phyloP scores from a whole-genome alignment of 2,329 filamentous ascomycete species.

The Orbilia brochopaga region DNA sequence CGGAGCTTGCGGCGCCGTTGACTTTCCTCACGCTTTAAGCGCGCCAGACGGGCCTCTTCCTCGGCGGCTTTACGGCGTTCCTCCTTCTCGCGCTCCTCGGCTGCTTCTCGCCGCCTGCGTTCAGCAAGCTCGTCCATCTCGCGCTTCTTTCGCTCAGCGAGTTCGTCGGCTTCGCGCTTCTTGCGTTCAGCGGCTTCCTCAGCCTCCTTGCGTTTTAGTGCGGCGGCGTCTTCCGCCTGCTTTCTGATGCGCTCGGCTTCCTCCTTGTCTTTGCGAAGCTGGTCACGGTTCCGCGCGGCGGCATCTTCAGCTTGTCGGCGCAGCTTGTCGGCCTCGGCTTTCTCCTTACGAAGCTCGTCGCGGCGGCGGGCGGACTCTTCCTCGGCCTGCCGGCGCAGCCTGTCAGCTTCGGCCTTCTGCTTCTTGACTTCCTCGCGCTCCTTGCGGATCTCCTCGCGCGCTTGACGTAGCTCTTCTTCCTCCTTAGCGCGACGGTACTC shows the following conservation, averaged over 20 bases:
- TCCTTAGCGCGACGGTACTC: slow-evolving; percentile 45
- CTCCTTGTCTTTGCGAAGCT: slow-evolving; percentile 23
- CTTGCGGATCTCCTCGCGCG: slow-evolving; percentile 33
- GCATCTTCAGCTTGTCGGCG: slow-evolving; percentile 38
- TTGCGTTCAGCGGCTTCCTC: slow-evolving; percentile 84
- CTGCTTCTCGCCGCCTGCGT: slow-evolving; percentile 77
- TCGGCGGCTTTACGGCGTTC: slow-evolving; percentile 76
- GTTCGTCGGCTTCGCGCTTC: slow-evolving; percentile 82
- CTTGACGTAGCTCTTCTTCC: slow-evolving; percentile 36
- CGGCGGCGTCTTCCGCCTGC: slow-evolving; percentile 72
- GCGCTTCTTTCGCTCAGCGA: slow-evolving; percentile 79
- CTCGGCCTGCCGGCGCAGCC: slow-evolving; percentile 30
- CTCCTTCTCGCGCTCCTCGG: slow-evolving; percentile 76
- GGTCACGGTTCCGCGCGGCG: slow-evolving; percentile 14
- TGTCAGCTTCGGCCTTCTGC: slow-evolving; percentile 41
- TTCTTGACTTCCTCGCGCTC: slow-evolving; percentile 37
- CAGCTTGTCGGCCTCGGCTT: slow-evolving; percentile 21
- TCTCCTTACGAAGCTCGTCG: slow-evolving; percentile 38
- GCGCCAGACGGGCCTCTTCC: slow-evolving; percentile 82
- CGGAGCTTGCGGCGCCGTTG: slow-evolving; percentile 89
- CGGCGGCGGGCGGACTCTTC: slow-evolving; percentile 28
- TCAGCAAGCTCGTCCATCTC: slow-evolving; percentile 78
- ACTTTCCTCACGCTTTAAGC: slow-evolving; percentile 80
- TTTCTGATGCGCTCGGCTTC: slow-evolving; percentile 25
- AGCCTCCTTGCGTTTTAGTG: slow-evolving; percentile 91